A percentile compares a stretch with the other conserved stretches of the same genome.
These are phyloP conservation scores for Beauveria sp. DNA, from an alignment of 2,329 filamentous ascomycete species.

Conservation along the genomic window DNA sequence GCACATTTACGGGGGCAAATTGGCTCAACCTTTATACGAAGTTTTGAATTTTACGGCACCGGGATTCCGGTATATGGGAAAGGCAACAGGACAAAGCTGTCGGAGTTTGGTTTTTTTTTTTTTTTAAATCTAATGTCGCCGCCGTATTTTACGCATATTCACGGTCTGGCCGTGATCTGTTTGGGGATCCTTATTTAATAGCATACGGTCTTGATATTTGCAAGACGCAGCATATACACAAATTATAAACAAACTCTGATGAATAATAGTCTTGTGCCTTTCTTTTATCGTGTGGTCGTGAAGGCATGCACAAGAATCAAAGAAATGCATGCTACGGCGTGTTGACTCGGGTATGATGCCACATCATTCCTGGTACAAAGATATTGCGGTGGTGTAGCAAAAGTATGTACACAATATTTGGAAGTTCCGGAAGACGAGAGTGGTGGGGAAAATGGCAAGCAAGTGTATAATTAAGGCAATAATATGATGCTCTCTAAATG, in stretches of 20 bases:
- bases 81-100: not conserved
- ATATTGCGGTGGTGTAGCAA: no score
- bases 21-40: not conserved
- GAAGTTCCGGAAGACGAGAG: no score
- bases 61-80: not conserved
- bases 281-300: no score
- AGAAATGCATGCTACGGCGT: no score
- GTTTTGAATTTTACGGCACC: slow-evolving; percentile 2
- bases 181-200: not conserved
- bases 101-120: not conserved
- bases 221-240: not conserved
- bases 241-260: not conserved
- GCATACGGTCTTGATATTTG: not conserved
- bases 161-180: not conserved
- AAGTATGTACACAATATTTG: no score
- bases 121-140: not conserved
- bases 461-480: no score
- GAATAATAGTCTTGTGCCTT: not conserved
- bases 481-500: not conserved
- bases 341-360: no score
- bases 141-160: not conserved
- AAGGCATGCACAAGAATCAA: no score
- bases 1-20: not conserved
- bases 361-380: no score
- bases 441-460: no score